Conservation (phyloP, 441 rosid species). For the Euphorbia celastroides region DNA sequence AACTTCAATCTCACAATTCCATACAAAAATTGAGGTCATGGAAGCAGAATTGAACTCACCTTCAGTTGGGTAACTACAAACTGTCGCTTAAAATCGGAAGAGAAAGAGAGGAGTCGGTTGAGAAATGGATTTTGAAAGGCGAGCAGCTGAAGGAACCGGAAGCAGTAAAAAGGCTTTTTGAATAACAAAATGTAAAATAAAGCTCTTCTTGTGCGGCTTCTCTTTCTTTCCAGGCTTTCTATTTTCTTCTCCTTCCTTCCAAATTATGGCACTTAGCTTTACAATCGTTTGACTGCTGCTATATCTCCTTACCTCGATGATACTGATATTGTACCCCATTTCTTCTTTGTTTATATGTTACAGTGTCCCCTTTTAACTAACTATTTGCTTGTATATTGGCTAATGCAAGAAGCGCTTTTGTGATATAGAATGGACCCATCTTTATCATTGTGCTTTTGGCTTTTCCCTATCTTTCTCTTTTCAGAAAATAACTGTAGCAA, state of each 20-base stretch:
- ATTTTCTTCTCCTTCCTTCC: slow-evolving; percentile 45
- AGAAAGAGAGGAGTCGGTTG: no score
- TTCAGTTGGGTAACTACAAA: no score
- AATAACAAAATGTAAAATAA: no score
- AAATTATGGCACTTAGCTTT: slow-evolving; percentile 29
- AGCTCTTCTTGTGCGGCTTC: slow-evolving; percentile 44
- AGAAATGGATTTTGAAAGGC: no score
- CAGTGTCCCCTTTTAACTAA: no score
- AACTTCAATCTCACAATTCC: no score
- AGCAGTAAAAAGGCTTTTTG: no score
- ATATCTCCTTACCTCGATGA: slow-evolving; percentile 36
- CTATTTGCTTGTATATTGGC: not conserved
- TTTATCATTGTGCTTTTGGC: slow-evolving; percentile 49
- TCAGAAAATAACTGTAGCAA: slow-evolving; percentile 25
- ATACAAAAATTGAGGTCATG: no score
- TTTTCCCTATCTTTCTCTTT: slow-evolving; percentile 37
- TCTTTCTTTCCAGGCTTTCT: slow-evolving; percentile 52
- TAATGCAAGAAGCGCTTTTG: slow-evolving; percentile 50
- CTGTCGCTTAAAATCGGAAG: no score
- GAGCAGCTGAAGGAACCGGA: no score
- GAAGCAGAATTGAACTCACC: no score
- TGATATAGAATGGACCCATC: slow-evolving; percentile 59
- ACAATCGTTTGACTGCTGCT: slow-evolving; percentile 24
- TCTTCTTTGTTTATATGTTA: not conserved
- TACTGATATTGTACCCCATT: slow-evolving; percentile 34